Base-by-base conservation (phyloP, 805 yeast genomes). In the Diddensiella santjacobensis region DNA sequence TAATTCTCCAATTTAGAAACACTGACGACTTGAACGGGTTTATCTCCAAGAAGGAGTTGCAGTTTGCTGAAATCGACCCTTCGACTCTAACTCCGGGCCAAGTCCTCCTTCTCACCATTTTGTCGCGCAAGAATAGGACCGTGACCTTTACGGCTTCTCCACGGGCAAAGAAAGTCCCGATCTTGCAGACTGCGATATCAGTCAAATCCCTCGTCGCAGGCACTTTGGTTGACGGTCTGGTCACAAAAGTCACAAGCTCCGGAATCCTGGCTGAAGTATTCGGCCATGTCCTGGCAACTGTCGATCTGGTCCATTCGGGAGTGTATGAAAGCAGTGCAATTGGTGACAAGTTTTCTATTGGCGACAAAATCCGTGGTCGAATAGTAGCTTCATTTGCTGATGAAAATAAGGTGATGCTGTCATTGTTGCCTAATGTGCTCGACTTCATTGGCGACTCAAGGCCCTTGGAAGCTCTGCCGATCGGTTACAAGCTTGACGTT, bases 121-220 rank as follows among this genome's bases (percentile, higher is more conserved):
- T 74, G 19, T 77, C 78, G 48, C 59, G 75, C 5, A 62, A 63
- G 18, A 74, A 70, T 60, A 77, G 88, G 58, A 78, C 81, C 1
- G 69, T 87, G 22, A 80, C 81, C 2, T 73, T 83, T 52, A 76
- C 75, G 54, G 75, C 80, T 2, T 62, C 71, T 19, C 72, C 71
- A 26, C 64, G 71, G 20, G 65, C 68, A 46, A 74, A 78, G 48
- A 80, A 77, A 51, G 73, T 74, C 52, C 58, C 71, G 19, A 67
- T 79, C 3, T 61, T 78, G 4, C 61, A 78, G 3, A 70, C 84
- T 3, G 81, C 84, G 38, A 74, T 88, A 1, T 80, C 95, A 2
- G 70, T 87, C 18, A 95, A 89, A 58, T 80, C 95, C 3, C 75
- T 90, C 22, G 75, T 85, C 33, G 95, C 99, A 2, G 99, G 99